Conservation (phyloP, 2,329 filamentous ascomycete species). For the Amauroascus niger region DNA sequence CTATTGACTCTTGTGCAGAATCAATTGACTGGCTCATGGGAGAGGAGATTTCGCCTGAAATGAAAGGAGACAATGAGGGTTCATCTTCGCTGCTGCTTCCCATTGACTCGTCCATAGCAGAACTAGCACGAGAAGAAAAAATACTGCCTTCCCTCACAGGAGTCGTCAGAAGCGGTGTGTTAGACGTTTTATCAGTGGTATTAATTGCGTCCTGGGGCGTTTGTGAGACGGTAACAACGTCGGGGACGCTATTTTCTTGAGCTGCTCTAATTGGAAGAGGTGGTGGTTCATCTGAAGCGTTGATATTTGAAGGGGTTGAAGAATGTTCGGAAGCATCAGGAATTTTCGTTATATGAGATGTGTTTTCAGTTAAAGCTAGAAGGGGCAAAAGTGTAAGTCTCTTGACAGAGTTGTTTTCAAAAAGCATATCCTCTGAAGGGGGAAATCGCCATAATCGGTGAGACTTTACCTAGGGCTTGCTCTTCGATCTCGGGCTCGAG, state of each 20-base stretch:
- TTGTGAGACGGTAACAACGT: slow-evolving; percentile 8
- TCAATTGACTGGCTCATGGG: not conserved
- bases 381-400: not conserved
- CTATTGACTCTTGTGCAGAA: not conserved
- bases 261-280: not conserved
- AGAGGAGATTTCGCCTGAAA: not conserved
- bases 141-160: slow-evolving; percentile 14
- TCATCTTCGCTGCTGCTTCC: slow-evolving; percentile 19
- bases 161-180: slow-evolving; percentile 11
- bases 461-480: not conserved
- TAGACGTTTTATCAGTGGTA: slow-evolving; percentile 11
- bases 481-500: not conserved
- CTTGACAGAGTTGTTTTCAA: not conserved
- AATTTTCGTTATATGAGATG: not conserved
- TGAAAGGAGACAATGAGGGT: not conserved
- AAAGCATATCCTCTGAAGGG: too few relatives aligned
- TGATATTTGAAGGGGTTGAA: not conserved
- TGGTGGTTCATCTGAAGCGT: not conserved
- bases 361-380: not conserved
- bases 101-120: slow-evolving; percentile 34
- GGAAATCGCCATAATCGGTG: not conserved
- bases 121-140: slow-evolving; percentile 23
- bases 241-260: not conserved
- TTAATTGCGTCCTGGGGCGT: slow-evolving; percentile 15
- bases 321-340: not conserved